A percentile compares a stretch with the other conserved stretches of the same genome.
phyloP scores from a whole-genome alignment of 2,329 filamentous ascomycete species.

The Zymoseptoria passerinii region DNA sequence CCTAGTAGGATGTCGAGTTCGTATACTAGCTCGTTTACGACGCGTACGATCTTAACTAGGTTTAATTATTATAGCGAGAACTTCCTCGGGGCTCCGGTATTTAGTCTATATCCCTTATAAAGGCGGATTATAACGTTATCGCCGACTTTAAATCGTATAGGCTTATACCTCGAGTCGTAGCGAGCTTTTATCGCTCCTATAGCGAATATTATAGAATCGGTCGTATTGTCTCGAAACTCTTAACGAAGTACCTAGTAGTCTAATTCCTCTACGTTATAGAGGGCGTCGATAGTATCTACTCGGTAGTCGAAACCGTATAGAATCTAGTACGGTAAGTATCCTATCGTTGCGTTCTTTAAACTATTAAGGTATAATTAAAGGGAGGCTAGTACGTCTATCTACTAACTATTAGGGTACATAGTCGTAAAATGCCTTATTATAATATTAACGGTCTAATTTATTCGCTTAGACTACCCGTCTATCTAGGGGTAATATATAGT shows the following conservation, averaged over 20 bases:
- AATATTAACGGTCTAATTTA: constrained; percentile 1
- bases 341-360: background rate
- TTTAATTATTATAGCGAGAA: background rate
- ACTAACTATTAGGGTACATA: background rate
- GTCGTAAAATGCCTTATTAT: background rate
- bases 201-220: background rate
- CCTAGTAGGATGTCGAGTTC: background rate
- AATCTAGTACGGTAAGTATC: background rate
- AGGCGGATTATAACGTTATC: constrained; percentile 1
- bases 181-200: background rate
- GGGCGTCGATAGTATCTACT: background rate
- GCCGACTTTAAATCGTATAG: background rate
- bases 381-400: background rate
- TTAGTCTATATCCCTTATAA: background rate
- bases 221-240: background rate
- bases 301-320: background rate
- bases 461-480: constrained; percentile 1
- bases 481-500: constrained; percentile 1
- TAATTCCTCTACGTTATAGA: background rate
- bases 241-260: background rate
- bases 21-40: background rate
- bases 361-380: background rate
- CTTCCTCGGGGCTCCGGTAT: background rate
- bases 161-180: background rate
- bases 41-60: background rate